Evolutionary conservation across 1,139 yeast genomes (phyloP).

Genomic region (Yarrowia galli): DNA sequence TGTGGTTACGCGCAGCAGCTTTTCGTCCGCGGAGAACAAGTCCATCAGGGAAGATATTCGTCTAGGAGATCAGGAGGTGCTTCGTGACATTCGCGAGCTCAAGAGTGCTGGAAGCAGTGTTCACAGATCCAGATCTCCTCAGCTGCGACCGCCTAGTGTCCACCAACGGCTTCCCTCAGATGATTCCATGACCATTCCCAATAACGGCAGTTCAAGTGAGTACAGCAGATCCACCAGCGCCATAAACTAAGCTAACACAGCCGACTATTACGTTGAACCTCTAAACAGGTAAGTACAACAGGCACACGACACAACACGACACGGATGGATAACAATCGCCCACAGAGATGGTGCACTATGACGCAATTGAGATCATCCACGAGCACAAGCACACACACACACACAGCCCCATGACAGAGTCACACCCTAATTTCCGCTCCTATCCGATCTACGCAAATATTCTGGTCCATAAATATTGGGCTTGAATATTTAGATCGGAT

Average conservation of each 20-base stretch:
- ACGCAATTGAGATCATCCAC: too few species aligned
- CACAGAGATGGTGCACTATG: too few species aligned
- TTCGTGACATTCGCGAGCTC: constrained; percentile 31
- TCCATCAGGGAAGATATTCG: constrained; percentile 12
- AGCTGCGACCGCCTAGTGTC: neutral
- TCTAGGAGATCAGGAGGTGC: constrained; percentile 25
- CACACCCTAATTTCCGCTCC: constrained; percentile 3
- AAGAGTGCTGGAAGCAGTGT: constrained; percentile 16
- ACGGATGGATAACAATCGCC: too few species aligned
- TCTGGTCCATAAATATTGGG: too few species aligned
- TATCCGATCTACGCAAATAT: neutral
- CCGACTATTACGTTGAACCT: constrained; percentile 20
- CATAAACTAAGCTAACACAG: neutral
- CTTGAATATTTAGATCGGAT: neutral
- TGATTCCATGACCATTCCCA: neutral
- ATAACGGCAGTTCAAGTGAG: constrained; percentile 5
- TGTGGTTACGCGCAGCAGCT: constrained; percentile 15
- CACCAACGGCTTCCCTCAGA: constrained; percentile 6
- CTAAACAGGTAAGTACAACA: constrained; percentile 19
- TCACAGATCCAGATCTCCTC: neutral
- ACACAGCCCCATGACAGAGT: neutral
- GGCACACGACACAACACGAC: neutral
- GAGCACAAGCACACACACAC: too few species aligned
- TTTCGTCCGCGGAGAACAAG: constrained; percentile 4
- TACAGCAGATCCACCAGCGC: neutral